A percentile compares a stretch with the other conserved stretches of the same genome.
phyloP scores from a whole-genome alignment of 2,329 filamentous ascomycete genomes.

The Aureobasidium sp. region DNA sequence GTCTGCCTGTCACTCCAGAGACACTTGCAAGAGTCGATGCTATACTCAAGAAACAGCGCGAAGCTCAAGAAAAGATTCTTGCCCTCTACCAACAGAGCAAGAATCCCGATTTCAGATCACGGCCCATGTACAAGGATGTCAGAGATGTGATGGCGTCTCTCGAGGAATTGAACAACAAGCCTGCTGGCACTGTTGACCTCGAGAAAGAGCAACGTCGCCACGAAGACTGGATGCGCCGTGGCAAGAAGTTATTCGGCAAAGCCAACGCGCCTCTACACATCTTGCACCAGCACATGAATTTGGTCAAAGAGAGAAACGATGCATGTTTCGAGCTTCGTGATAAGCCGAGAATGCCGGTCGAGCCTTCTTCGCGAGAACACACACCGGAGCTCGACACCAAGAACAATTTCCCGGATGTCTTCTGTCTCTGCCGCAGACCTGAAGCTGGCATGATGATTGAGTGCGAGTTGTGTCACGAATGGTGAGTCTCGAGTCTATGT shows the following conservation, averaged over 20 bases:
- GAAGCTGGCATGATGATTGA: constrained; percentile 99
- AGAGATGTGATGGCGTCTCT: constrained; percentile 80
- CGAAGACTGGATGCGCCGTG: constrained; percentile 98
- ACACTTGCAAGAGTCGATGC: constrained; percentile 79
- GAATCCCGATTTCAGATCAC: constrained; percentile 63
- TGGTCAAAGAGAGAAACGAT: constrained; percentile 79
- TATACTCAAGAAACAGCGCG: constrained; percentile 90
- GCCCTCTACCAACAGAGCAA: constrained; percentile 72
- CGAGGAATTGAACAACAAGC: constrained; percentile 86
- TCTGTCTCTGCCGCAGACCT: constrained; percentile 88
- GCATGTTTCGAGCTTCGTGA: constrained; percentile 90
- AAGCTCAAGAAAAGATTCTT: constrained; percentile 82
- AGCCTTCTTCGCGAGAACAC: constrained; percentile 81
- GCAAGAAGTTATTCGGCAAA: constrained; percentile 96
- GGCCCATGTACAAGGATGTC: constrained; percentile 85
- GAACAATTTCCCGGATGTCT: constrained; percentile 57
- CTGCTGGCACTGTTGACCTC: constrained; percentile 79
- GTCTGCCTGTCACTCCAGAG: constrained; percentile 71
- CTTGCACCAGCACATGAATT: constrained; percentile 86
- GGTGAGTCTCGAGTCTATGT: constrained; percentile 45
- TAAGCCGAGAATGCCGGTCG: constrained; percentile 79
- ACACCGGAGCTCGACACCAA: constrained; percentile 39
- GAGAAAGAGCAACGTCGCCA: constrained; percentile 92
- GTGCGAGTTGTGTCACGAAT: constrained; percentile 95
- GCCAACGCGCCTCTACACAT: constrained; percentile 96